These are phyloP conservation scores for Alloteropsis semialata DNA, from an alignment of 176 grass and related monocot genomes.

Conservation along the genomic window DNA sequence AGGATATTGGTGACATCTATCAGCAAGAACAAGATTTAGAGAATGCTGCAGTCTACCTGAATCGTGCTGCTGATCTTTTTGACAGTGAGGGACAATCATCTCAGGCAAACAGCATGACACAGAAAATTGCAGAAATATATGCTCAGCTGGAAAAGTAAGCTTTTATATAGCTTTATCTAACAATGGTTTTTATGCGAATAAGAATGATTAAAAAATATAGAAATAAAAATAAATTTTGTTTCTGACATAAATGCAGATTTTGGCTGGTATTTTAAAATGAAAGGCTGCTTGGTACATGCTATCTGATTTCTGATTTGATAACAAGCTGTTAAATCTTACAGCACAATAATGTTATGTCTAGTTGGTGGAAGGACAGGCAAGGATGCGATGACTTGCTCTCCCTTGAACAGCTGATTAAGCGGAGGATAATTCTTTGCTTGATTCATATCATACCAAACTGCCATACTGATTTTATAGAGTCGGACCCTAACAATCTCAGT, in stretches of 20 bases:
- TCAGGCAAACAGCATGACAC: slow-evolving; percentile 66
- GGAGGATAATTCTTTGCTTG: too few relatives aligned
- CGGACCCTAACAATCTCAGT: too few relatives aligned
- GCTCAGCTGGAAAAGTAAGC: slow-evolving; percentile 91
- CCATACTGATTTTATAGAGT: too few relatives aligned
- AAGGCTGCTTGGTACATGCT: background rate
- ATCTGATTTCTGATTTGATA: background rate
- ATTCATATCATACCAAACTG: too few relatives aligned
- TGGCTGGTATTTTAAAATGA: background rate
- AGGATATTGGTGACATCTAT: slow-evolving; percentile 95
- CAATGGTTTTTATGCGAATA: background rate
- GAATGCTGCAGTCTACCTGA: slow-evolving; percentile 71
- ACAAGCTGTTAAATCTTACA: background rate
- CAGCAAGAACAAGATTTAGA: slow-evolving; percentile 82
- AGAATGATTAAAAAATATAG: background rate
- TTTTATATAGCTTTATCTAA: background rate
- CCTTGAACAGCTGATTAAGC: too few relatives aligned
- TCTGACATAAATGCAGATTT: background rate
- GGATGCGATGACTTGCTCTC: too few relatives aligned
- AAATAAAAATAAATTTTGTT: background rate
- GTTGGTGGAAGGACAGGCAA: too few relatives aligned
- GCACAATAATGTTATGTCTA: background rate
- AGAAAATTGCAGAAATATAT: slow-evolving; percentile 87
- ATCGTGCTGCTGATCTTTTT: slow-evolving; percentile 79
- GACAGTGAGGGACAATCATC: slow-evolving; percentile 78